A percentile compares a stretch with the other conserved stretches of the same genome.
Evolutionary conservation across 2,329 filamentous ascomycete species (phyloP).

Genomic region (Incumbomyces delicatus): DNA sequence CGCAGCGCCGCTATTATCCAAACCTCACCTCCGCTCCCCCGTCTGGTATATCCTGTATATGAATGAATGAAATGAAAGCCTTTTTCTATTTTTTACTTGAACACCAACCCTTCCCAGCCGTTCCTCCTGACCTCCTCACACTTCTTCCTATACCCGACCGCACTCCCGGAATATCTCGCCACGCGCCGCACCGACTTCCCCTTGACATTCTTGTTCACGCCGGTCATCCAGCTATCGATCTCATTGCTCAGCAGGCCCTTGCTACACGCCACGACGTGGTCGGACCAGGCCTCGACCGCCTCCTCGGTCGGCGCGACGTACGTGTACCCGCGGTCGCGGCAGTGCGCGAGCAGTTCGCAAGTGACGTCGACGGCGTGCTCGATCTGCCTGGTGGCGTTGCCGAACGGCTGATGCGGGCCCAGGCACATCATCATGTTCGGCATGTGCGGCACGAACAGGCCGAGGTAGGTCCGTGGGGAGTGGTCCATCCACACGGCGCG

Average conservation of each 20-base stretch:
- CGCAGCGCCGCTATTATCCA: no score
- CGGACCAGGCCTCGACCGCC: slow-evolving; percentile 34
- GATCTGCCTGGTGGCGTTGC: slow-evolving; percentile 17
- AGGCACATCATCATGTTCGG: slow-evolving; percentile 46
- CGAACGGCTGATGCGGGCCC: slow-evolving; percentile 42
- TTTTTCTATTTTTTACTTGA: slow-evolving; percentile 1
- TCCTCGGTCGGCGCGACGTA: slow-evolving; percentile 34
- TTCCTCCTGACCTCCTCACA: slow-evolving; percentile 5
- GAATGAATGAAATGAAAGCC: no score
- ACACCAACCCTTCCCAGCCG: slow-evolving; percentile 18
- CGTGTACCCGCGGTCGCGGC: slow-evolving; percentile 22
- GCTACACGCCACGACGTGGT: slow-evolving; percentile 40
- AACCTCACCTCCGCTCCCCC: no score
- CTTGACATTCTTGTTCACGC: slow-evolving; percentile 43
- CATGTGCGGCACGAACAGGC: slow-evolving; percentile 31
- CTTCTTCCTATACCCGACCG: slow-evolving; percentile 31
- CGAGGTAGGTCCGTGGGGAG: slow-evolving; percentile 31
- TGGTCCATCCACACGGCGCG: slow-evolving; percentile 16
- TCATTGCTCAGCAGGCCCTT: slow-evolving; percentile 38
- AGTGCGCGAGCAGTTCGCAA: slow-evolving; percentile 24
- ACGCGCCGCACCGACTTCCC: slow-evolving; percentile 39
- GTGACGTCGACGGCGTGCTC: slow-evolving; percentile 33
- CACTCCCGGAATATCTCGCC: slow-evolving; percentile 39
- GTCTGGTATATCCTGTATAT: no score
- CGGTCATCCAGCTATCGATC: slow-evolving; percentile 48